These are phyloP conservation scores for Pseudotulostoma volvatum DNA, from an alignment of 495 filamentous ascomycete genomes.

Conservation along the genomic window DNA sequence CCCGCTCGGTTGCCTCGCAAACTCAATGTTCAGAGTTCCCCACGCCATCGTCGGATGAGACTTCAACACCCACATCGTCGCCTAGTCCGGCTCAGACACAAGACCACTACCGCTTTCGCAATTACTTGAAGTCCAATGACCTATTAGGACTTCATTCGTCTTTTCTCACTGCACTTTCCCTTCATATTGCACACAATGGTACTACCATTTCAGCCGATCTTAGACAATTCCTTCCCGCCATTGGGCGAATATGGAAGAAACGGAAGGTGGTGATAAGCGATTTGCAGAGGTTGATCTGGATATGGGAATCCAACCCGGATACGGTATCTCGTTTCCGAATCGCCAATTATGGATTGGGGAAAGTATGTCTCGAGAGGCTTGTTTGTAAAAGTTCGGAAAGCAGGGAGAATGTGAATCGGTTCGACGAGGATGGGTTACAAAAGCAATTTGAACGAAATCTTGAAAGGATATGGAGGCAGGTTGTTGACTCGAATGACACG, in stretches of 20 bases:
- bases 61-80: neutral
- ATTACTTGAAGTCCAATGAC: slow-evolving; percentile 10
- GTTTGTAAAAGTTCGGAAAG: slow-evolving; percentile 1
- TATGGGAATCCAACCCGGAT: slow-evolving; percentile 13
- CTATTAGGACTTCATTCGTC: slow-evolving; percentile 22
- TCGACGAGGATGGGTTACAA: slow-evolving; percentile 19
- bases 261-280: slow-evolving; percentile 29
- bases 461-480: slow-evolving; percentile 18
- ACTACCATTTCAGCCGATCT: slow-evolving; percentile 22
- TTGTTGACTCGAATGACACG: slow-evolving; percentile 2
- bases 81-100: neutral
- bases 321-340: slow-evolving; percentile 10
- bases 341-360: slow-evolving; percentile 29
- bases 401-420: neutral
- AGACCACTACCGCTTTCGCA: neutral
- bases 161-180: slow-evolving; percentile 24
- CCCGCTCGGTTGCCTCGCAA: neutral
- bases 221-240: slow-evolving; percentile 22
- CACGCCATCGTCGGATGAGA: neutral
- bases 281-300: slow-evolving; percentile 27
- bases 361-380: slow-evolving; percentile 20
- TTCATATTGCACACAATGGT: slow-evolving; percentile 29
- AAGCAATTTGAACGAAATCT: slow-evolving; percentile 23
- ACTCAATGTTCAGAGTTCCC: neutral
- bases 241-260: slow-evolving; percentile 31